Evolutionary conservation across 1,139 yeast genomes (phyloP).

Genomic region (Scheffersomyces segobiensis): DNA sequence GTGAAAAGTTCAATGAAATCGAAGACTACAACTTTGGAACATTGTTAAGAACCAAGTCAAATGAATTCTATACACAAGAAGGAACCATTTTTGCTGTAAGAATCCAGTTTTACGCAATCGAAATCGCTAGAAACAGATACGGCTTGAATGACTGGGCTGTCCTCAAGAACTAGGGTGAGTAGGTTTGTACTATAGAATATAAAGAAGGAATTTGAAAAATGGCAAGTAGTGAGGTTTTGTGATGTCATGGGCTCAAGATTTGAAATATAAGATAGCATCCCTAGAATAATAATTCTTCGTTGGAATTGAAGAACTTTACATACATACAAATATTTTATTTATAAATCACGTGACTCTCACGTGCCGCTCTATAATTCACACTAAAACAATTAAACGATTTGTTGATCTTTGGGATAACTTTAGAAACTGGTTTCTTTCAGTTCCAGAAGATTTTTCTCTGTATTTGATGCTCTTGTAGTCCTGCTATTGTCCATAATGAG

Average conservation of each 20-base stretch:
- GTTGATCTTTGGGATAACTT: constrained; percentile 6
- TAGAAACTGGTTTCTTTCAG: not conserved
- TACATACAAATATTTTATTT: no score
- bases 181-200: not conserved
- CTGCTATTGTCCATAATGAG: not conserved
- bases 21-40: constrained; percentile 98
- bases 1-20: constrained; percentile 77
- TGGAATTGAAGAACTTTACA: no score
- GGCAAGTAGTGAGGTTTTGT: not conserved
- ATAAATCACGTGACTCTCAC: not conserved
- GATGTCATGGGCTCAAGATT: not conserved
- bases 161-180: not conserved
- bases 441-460: not conserved
- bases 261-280: not conserved
- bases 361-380: not conserved
- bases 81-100: constrained; percentile 89
- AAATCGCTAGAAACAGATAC: constrained; percentile 86
- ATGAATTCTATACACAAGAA: constrained; percentile 77
- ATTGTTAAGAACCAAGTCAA: constrained; percentile 68
- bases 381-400: constrained; percentile 1
- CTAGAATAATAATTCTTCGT: not conserved
- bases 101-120: constrained; percentile 92
- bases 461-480: not conserved
- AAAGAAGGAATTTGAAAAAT: not conserved
- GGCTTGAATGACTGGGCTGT: constrained; percentile 91